These are phyloP conservation scores for Dujonia santamariae DNA, from an alignment of 1,139 yeast species.

Conservation along the genomic window DNA sequence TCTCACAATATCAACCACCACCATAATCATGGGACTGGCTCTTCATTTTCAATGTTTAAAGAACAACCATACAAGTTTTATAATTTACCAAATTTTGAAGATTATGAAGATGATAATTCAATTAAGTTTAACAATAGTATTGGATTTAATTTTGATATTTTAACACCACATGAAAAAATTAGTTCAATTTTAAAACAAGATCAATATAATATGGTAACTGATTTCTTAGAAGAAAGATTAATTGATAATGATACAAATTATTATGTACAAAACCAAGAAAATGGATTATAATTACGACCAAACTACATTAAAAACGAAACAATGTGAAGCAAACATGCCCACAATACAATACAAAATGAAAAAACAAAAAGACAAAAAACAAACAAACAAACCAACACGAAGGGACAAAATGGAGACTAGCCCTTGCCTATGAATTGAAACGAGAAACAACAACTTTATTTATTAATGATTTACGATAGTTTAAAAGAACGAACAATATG, in stretches of 20 bases:
- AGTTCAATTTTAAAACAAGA: constrained; percentile 26
- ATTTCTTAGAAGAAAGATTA: constrained; percentile 40
- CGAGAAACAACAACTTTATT: neutral
- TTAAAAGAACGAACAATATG: too few relatives aligned
- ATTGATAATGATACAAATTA: constrained; percentile 34
- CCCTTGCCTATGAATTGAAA: too few relatives aligned
- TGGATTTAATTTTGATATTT: constrained; percentile 19
- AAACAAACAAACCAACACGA: neutral
- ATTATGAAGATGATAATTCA: constrained; percentile 8
- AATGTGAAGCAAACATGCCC: neutral
- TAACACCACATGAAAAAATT: constrained; percentile 12
- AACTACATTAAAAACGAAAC: too few relatives aligned
- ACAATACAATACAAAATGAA: neutral
- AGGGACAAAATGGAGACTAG: neutral
- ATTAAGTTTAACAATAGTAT: constrained; percentile 13
- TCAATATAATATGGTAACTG: constrained; percentile 40
- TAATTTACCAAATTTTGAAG: constrained; percentile 24
- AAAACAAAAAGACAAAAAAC: neutral
- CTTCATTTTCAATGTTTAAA: constrained; percentile 4
- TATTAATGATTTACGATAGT: neutral
- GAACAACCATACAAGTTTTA: constrained; percentile 19
- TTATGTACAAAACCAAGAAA: constrained; percentile 17
- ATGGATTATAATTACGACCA: too few relatives aligned
- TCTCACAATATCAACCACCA: neutral
- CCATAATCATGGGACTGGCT: constrained; percentile 11